Evolutionary conservation across 2,329 filamentous ascomycete species (phyloP), one percentile per base, ranked within the genome.

Genomic region (Whalleya microplaca): DNA sequence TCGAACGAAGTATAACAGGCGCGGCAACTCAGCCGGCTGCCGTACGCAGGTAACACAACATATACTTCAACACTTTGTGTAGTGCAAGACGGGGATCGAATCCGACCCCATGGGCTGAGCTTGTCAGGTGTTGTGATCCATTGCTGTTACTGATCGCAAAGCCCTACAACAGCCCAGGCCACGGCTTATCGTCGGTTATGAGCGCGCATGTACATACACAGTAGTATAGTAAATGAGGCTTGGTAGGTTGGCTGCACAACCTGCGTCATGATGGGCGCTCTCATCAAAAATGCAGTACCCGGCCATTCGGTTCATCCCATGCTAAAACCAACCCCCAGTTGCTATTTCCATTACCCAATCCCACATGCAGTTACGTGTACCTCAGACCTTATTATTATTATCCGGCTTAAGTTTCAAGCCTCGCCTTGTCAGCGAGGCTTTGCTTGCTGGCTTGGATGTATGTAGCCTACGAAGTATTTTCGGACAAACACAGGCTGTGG

Each of bases 191-290:
- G 21, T 61, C 57, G 58, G 57, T 45, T 62, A 56, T 52, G 44
- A 45, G 41, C 16, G 20, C 12, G 29, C 43, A 53, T 23, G 23
- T 32, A 32, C 32, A 51, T 44, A 52, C 41, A n/a, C n/a, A n/a
- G n/a, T n/a, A n/a, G 37, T 29, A 40, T 21, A 29, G n/a, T 27
- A 43, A 16, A 45, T 21, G 64, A 59, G 66, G 64, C 67, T 69
- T 69, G 66, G 66, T 65, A 53, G 59, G 45, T 56, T 50, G 57
- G 56, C 66, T 68, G 66, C 67, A 68, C 53, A 59, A 55, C 42
- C 59, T 68, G 66, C 67, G 67, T 69, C 67, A 69, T 69, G 64
- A 57, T 49, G 47, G 41, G 49, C 45, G 45, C 57, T 54, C 51
- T 52, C 56, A 43, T 44, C 27, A 44, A 42, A 57, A 51, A 53